A percentile compares a stretch with the other conserved stretches of the same genome.
phyloP scores from a whole-genome alignment of 805 yeast species.

The Clavispora carvajalis region DNA sequence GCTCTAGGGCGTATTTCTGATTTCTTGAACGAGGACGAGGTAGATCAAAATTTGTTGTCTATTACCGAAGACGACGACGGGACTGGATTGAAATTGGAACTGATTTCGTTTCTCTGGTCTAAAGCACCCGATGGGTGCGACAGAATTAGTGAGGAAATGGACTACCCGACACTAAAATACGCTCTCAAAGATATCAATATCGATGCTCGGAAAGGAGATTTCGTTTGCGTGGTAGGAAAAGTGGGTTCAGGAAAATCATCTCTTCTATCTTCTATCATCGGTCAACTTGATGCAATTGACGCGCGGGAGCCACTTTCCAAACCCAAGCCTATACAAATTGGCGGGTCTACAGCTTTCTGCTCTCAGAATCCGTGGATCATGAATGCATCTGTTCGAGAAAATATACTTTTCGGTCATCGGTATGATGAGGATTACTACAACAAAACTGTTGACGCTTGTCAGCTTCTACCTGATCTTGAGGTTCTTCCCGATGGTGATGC shows the following conservation, averaged over 20 bases:
- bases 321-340: constrained; percentile 15
- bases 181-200: constrained; percentile 10
- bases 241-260: constrained; percentile 15
- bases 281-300: constrained; percentile 13
- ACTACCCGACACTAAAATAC: constrained; percentile 22
- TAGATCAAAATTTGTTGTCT: constrained; percentile 11
- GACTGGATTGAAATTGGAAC: constrained; percentile 4
- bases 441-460: constrained; percentile 33
- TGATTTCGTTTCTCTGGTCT: constrained; percentile 12
- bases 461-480: constrained; percentile 29
- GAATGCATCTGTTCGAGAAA: constrained; percentile 36
- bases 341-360: constrained; percentile 36
- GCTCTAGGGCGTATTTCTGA: constrained; percentile 49
- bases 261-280: constrained; percentile 10
- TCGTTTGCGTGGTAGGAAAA: constrained; percentile 13
- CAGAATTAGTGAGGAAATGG: constrained; percentile 4
- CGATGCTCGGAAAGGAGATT: constrained; percentile 9
- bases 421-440: constrained; percentile 28
- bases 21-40: constrained; percentile 33
- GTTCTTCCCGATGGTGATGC: constrained; percentile 36
- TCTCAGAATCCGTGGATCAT: constrained; percentile 39
- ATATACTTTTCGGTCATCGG: constrained; percentile 32
- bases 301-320: background rate
- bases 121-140: constrained; percentile 1
- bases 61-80: constrained; percentile 1